These are phyloP conservation scores for Caloboletus firmus DNA, from an alignment of 1,284 basidiomycete genomes.

Conservation along the genomic window DNA sequence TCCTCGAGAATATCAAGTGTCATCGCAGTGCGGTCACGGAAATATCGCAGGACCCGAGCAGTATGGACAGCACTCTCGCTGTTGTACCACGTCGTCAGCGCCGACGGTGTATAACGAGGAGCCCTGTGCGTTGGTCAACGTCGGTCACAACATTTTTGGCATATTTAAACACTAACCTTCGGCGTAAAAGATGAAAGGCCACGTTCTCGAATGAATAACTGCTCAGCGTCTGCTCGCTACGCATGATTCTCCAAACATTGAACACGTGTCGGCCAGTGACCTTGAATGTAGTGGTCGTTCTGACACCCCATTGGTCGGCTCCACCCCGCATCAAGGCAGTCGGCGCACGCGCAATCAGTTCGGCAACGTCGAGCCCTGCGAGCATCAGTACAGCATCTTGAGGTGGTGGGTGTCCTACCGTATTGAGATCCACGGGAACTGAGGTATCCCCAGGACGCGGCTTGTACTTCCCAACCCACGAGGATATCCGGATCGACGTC, in stretches of 20 bases:
- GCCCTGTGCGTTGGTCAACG: slow-evolving; percentile 46
- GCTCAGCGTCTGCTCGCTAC: slow-evolving; percentile 77
- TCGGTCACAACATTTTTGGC: not conserved
- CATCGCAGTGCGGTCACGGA: slow-evolving; percentile 60
- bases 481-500: slow-evolving; percentile 90
- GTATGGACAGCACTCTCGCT: slow-evolving; percentile 58
- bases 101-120: slow-evolving; percentile 71
- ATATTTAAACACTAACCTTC: slow-evolving; percentile 49
- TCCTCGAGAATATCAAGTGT: slow-evolving; percentile 78
- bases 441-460: slow-evolving; percentile 89
- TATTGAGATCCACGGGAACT: slow-evolving; percentile 64
- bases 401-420: slow-evolving; percentile 42
- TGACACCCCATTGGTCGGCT: slow-evolving; percentile 71
- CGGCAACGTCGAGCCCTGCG: slow-evolving; percentile 67
- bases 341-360: slow-evolving; percentile 71
- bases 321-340: slow-evolving; percentile 38
- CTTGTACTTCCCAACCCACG: slow-evolving; percentile 90
- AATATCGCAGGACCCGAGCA: slow-evolving; percentile 60
- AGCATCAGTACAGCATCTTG: not conserved
- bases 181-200: slow-evolving; percentile 74
- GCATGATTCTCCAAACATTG: slow-evolving; percentile 92
- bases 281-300: slow-evolving; percentile 81
- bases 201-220: slow-evolving; percentile 92
- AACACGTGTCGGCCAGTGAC: slow-evolving; percentile 88
- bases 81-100: slow-evolving; percentile 74